A percentile compares a stretch with the other conserved stretches of the same genome.
phyloP scores from a whole-genome alignment of 176 grass and related monocot species.

The Zea mays region DNA sequence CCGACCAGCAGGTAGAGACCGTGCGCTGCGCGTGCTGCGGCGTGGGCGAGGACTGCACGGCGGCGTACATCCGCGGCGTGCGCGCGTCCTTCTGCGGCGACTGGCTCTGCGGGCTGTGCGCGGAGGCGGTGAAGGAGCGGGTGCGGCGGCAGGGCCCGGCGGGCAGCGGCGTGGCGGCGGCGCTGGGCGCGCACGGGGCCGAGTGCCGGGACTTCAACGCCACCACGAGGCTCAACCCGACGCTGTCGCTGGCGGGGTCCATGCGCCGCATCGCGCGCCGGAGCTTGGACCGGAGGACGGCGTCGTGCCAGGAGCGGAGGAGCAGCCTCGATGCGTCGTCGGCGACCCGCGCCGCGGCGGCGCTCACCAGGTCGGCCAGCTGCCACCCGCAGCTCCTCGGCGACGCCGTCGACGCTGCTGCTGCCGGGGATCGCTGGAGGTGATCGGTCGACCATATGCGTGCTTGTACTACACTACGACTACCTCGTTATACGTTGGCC shows the following conservation, averaged over 20 bases:
- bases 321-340: conserved; percentile 5
- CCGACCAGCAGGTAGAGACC: conserved; percentile 51
- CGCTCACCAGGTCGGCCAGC: conserved; percentile 59
- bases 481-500: background rate
- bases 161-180: conserved; percentile 46
- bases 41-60: conserved; percentile 91
- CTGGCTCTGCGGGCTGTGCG: conserved; percentile 88
- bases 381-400: conserved; percentile 47
- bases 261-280: conserved; percentile 77
- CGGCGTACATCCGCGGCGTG: conserved; percentile 63
- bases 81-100: conserved; percentile 68
- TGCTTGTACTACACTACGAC: background rate
- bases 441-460: background rate
- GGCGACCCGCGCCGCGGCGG: conserved; percentile 41
- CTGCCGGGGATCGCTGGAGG: background rate
- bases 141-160: conserved; percentile 30
- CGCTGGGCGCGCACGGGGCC: conserved; percentile 62
- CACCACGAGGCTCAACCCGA: conserved; percentile 69
- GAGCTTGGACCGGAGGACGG: conserved; percentile 56
- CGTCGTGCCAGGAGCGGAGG: conserved; percentile 49
- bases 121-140: conserved; percentile 84
- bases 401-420: background rate
- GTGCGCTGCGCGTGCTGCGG: conserved; percentile 86
- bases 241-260: conserved; percentile 62
- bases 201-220: conserved; percentile 69